These are phyloP conservation scores for Candida ficus DNA, from an alignment of 805 yeast species.

Conservation along the genomic window DNA sequence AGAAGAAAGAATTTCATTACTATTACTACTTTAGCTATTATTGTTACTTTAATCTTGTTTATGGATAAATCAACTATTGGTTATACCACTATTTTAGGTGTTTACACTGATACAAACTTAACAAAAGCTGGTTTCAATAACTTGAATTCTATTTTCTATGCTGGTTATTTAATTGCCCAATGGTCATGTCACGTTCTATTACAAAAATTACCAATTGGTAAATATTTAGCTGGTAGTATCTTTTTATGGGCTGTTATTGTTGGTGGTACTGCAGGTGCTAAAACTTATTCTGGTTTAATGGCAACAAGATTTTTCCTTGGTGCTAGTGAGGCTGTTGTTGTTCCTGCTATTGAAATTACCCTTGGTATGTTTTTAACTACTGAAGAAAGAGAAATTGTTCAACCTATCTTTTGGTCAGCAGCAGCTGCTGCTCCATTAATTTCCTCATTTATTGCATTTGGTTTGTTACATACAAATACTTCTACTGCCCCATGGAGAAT, in stretches of 20 bases:
- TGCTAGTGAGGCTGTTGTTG: conserved; percentile 22
- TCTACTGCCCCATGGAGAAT: conserved; percentile 39
- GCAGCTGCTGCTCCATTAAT: conserved; percentile 3
- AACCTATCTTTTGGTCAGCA: conserved; percentile 35
- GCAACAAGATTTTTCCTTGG: conserved; percentile 16
- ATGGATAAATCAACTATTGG: conserved; percentile 16
- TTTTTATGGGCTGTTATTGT: conserved; percentile 12
- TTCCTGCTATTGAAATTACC: conserved; percentile 29
- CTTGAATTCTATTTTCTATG: conserved; percentile 10
- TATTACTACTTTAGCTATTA: not conserved
- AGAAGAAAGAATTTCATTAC: no score
- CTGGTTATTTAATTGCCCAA: conserved; percentile 13
- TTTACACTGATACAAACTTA: conserved; percentile 9
- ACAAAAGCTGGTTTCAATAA: conserved; percentile 6
- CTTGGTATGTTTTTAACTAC: not conserved
- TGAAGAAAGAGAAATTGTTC: conserved; percentile 22
- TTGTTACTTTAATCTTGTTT: not conserved
- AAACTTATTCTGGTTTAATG: conserved; percentile 6
- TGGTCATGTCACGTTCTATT: conserved; percentile 9
- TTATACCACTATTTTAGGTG: conserved; percentile 12
- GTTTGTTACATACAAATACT: no score
- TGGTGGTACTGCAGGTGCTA: not conserved
- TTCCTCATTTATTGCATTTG: conserved; percentile 8
- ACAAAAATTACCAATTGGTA: conserved; percentile 6
- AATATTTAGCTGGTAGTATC: conserved; percentile 4